Evolutionary conservation across 148 eudicot genomes (phyloP).

Genomic region (Suaeda aralocaspica): DNA sequence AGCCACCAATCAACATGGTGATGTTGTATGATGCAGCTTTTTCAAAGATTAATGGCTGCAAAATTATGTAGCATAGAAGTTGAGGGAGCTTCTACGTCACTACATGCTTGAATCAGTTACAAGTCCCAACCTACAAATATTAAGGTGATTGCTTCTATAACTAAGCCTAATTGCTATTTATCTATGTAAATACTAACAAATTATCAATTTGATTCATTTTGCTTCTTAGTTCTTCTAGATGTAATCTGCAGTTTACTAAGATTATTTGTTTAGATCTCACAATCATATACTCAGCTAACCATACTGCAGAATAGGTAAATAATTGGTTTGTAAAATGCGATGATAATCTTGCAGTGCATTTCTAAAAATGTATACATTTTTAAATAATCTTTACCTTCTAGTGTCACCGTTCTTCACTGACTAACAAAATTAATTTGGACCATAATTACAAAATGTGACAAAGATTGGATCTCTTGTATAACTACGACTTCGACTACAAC

Average conservation of each 20-base stretch:
- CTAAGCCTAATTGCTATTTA: constrained; percentile 7
- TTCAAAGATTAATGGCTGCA: neutral
- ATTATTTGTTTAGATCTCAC: no score
- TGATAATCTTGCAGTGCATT: neutral
- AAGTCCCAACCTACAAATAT: neutral
- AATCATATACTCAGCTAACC: neutral
- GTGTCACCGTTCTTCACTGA: neutral
- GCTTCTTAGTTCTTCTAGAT: neutral
- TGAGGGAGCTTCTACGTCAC: neutral
- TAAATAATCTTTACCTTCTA: neutral
- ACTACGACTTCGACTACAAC: neutral
- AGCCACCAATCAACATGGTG: neutral
- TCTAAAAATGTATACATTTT: no score
- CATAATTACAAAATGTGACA: no score
- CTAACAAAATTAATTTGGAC: neutral
- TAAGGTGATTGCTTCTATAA: constrained; percentile 7
- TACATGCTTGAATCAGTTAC: no score
- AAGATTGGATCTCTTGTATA: no score
- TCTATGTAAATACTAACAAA: constrained; percentile 1
- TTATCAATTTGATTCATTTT: neutral
- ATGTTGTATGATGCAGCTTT: neutral
- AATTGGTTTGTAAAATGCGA: neutral
- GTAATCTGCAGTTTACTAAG: neutral
- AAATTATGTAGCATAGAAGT: constrained; percentile 1
- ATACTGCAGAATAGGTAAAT: neutral